phyloP scores from a whole-genome alignment of 257 asterid species.

The Scutellaria minor region DNA sequence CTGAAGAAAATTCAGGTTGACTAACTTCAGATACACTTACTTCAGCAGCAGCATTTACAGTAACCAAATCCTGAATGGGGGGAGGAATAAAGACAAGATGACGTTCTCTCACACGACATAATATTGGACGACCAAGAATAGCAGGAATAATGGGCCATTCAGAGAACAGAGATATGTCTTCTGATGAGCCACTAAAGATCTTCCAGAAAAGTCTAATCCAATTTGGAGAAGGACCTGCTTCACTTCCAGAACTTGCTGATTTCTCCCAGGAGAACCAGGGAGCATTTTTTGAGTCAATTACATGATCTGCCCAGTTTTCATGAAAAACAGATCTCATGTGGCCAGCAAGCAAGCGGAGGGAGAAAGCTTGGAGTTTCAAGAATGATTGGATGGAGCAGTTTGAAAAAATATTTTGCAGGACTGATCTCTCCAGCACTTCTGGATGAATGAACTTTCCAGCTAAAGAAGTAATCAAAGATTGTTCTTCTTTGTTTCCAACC shows the following conservation, averaged over 20 bases:
- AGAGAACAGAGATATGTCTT: constrained; percentile 76
- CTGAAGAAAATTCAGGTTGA: constrained; percentile 47
- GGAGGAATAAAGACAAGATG: constrained; percentile 86
- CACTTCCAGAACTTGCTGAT: constrained; percentile 58
- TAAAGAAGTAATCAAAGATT: constrained; percentile 64
- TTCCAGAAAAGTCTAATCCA: constrained; percentile 96
- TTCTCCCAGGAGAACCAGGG: constrained; percentile 99
- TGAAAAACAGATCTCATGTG: constrained; percentile 74
- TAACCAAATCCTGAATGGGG: constrained; percentile 38
- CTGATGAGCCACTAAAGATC: constrained; percentile 62
- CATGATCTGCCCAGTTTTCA: constrained; percentile 82
- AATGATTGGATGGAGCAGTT: constrained; percentile 59
- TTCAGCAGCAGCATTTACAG: constrained; percentile 43
- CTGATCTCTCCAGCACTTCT: constrained; percentile 82
- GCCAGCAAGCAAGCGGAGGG: constrained; percentile 72
- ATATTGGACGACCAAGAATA: constrained; percentile 90
- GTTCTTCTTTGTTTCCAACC: constrained; percentile 87
- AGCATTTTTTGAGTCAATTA: constrained; percentile 62
- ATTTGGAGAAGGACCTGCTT: constrained; percentile 81
- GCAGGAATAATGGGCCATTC: constrained; percentile 99
- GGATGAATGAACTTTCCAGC: constrained; percentile 83
- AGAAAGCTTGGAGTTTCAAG: constrained; percentile 74
- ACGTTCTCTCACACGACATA: constrained; percentile 84
- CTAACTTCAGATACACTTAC: constrained; percentile 46
- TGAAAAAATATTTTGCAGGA: constrained; percentile 63